A percentile compares a stretch with the other conserved stretches of the same genome.
Conservation (phyloP, 192 early-diverging fungal genomes). For the Oehlia diaphana region DNA sequence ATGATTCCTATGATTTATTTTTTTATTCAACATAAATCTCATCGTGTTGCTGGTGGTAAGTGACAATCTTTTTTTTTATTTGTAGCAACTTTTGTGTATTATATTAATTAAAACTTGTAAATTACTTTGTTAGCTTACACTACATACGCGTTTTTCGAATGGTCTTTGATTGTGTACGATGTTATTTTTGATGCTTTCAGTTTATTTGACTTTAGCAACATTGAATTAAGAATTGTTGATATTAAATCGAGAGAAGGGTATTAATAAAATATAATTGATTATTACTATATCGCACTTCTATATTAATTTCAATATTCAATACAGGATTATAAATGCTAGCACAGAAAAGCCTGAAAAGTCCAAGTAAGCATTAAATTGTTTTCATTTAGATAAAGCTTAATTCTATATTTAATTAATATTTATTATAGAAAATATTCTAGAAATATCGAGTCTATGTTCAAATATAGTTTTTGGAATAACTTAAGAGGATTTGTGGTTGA, state of each 20-base stretch:
- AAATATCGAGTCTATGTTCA: neutral
- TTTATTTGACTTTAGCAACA: slow-evolving; percentile 63
- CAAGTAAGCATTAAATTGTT: neutral
- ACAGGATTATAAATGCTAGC: neutral
- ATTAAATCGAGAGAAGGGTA: slow-evolving; percentile 30
- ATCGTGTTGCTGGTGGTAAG: slow-evolving; percentile 64
- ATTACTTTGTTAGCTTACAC: slow-evolving; percentile 59
- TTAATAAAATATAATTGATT: neutral
- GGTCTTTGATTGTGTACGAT: slow-evolving; percentile 78
- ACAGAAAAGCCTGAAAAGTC: neutral
- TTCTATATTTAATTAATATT: neutral
- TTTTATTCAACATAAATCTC: slow-evolving; percentile 78
- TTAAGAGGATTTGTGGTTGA: slow-evolving; percentile 56
- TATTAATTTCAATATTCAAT: neutral
- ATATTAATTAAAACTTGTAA: neutral
- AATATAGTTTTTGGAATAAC: neutral
- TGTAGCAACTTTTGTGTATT: neutral
- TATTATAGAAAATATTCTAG: neutral
- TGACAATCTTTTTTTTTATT: neutral
- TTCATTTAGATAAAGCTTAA: neutral
- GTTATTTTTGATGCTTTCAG: slow-evolving; percentile 75
- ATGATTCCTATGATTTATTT: slow-evolving; percentile 77
- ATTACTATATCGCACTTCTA: neutral
- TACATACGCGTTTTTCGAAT: slow-evolving; percentile 81
- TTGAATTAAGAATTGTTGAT: slow-evolving; percentile 53